phyloP scores from a whole-genome alignment of 208 protist species.

The Trypanosoma vivax region DNA sequence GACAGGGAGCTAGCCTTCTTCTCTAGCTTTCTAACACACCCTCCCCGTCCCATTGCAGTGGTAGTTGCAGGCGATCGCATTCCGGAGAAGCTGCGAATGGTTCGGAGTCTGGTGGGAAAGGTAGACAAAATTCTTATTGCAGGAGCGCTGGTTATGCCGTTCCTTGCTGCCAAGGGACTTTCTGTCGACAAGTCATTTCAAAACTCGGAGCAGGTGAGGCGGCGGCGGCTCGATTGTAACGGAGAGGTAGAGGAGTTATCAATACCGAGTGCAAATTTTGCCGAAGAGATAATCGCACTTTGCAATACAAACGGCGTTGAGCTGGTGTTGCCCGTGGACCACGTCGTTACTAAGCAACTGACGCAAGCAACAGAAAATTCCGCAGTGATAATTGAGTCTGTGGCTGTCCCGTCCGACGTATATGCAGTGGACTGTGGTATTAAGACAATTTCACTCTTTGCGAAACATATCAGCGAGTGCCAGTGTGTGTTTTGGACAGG shows the following conservation, averaged over 20 bases:
- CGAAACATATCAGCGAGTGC: conserved; percentile 58
- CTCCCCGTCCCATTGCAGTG: conserved; percentile 45
- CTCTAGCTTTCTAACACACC: conserved; percentile 62
- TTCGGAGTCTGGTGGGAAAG: conserved; percentile 53
- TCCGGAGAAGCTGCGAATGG: conserved; percentile 48
- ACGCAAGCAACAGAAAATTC: conserved; percentile 14
- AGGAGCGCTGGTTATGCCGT: conserved; percentile 53
- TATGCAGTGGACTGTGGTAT: conserved; percentile 92
- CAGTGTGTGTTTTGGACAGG: conserved; percentile 95
- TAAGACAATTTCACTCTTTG: conserved; percentile 76
- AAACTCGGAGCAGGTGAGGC: conserved; percentile 6
- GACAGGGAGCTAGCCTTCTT: conserved; percentile 71
- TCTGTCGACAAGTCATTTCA: conserved; percentile 18
- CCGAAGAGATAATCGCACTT: conserved; percentile 83
- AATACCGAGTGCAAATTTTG: conserved; percentile 51
- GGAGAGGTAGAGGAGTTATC: conserved; percentile 13
- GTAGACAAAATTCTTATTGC: conserved; percentile 71
- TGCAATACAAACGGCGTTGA: conserved; percentile 92
- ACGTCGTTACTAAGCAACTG: conserved; percentile 76
- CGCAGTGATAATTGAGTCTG: conserved; percentile 32
- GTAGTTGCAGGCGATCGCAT: conserved; percentile 48
- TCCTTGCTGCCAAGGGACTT: conserved; percentile 53
- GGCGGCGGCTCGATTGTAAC: conserved; percentile 1
- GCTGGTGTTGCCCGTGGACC: conserved; percentile 95
- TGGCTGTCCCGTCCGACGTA: conserved; percentile 42